Conservation (phyloP, 2,329 filamentous ascomycete species). For the Xylariaceae sp. region DNA sequence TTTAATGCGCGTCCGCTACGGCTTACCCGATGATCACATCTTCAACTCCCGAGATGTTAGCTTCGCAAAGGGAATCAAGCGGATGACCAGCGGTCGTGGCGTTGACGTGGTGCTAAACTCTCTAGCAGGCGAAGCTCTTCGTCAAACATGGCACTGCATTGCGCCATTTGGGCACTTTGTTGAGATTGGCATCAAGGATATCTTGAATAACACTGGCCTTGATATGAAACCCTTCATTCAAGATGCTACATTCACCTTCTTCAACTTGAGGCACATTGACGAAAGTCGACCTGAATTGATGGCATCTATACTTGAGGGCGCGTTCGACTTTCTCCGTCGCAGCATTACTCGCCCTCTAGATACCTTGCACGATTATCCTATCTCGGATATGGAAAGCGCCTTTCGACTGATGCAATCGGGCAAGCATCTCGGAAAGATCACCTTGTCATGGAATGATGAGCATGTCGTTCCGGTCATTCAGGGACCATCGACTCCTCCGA, state of each 20-base stretch:
- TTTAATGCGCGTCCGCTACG: conserved; percentile 5
- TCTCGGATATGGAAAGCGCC: conserved; percentile 25
- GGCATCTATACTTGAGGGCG: conserved; percentile 7
- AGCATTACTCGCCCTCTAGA: conserved; percentile 2
- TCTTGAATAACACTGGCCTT: conserved; percentile 10
- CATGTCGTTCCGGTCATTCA: neutral
- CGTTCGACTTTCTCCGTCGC: conserved; percentile 4
- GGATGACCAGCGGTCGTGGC: too few species aligned
- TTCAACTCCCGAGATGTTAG: conserved; percentile 12
- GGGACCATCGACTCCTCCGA: too few species aligned
- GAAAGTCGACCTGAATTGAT: conserved; percentile 2
- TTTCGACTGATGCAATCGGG: conserved; percentile 38
- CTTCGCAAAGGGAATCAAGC: conserved; percentile 11
- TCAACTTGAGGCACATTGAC: conserved; percentile 9
- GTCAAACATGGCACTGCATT: conserved; percentile 12
- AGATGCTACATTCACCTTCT: conserved; percentile 8
- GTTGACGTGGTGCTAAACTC: too few species aligned
- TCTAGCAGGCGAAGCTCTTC: too few species aligned
- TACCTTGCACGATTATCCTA: conserved; percentile 6
- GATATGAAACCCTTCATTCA: conserved; percentile 10
- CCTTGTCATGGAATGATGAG: neutral
- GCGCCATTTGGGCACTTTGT: conserved; percentile 8
- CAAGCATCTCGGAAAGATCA: conserved; percentile 40
- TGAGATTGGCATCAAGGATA: conserved; percentile 7
- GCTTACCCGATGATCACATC: conserved; percentile 12